A percentile compares a stretch with the other conserved stretches of the same genome.
These are phyloP conservation scores for Dujonia santamariae DNA, from an alignment of 1,139 yeast genomes.

Conservation along the genomic window DNA sequence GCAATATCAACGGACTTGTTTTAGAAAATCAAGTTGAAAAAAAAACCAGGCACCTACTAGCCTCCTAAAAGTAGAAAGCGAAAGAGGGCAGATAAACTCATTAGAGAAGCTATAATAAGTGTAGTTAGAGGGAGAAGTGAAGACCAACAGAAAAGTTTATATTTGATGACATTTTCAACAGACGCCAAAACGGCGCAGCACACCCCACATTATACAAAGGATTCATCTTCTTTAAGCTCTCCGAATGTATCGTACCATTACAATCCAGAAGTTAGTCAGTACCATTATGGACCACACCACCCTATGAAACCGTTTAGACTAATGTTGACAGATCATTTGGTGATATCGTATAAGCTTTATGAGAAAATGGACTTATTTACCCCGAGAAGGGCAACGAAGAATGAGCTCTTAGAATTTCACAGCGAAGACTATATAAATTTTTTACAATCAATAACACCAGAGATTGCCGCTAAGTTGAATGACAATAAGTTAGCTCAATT, in stretches of 20 bases:
- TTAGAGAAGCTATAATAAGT: no score
- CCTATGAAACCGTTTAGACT: constrained; percentile 98
- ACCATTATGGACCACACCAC: constrained; percentile 88
- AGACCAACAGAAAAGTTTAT: no score
- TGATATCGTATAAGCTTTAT: constrained; percentile 78
- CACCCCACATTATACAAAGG: constrained; percentile 58
- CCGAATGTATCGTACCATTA: constrained; percentile 82
- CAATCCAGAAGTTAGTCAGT: constrained; percentile 77
- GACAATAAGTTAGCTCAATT: constrained; percentile 63
- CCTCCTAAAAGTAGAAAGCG: no score
- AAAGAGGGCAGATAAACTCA: no score
- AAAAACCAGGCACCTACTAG: no score
- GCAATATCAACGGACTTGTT: no score
- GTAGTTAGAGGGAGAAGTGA: no score
- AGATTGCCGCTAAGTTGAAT: constrained; percentile 58
- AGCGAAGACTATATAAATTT: constrained; percentile 86
- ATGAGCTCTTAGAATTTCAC: constrained; percentile 79
- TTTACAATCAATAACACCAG: constrained; percentile 78
- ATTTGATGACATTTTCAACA: constrained; percentile 41
- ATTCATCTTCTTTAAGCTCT: constrained; percentile 21
- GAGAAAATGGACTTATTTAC: constrained; percentile 87
- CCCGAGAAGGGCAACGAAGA: constrained; percentile 77
- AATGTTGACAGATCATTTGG: constrained; percentile 91
- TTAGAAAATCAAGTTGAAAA: no score
- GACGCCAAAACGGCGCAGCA: constrained; percentile 58